A percentile compares a stretch with the other conserved stretches of the same genome.
Conservation (phyloP, 2,329 filamentous ascomycete genomes). For the Arthrobotrys sinensis region DNA sequence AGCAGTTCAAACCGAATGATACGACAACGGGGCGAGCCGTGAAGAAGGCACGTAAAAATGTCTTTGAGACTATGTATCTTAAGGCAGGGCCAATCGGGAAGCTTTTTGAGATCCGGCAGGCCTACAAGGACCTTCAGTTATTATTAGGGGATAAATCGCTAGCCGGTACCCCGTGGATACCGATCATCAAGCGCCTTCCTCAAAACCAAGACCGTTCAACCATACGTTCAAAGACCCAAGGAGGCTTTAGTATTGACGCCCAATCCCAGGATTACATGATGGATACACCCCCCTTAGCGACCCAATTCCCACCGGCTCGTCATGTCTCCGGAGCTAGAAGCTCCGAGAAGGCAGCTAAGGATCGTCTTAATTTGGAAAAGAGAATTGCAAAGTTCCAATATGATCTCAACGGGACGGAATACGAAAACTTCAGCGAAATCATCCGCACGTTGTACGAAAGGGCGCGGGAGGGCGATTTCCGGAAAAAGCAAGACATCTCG, state of each 20-base stretch:
- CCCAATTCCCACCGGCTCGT: slow-evolving; percentile 33
- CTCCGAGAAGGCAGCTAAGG: neutral
- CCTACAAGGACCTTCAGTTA: slow-evolving; percentile 20
- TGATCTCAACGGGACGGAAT: slow-evolving; percentile 10
- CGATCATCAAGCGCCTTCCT: slow-evolving; percentile 24
- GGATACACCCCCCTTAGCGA: slow-evolving; percentile 34
- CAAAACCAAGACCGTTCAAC: neutral
- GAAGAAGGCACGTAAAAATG: slow-evolving; percentile 6
- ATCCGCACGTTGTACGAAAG: slow-evolving; percentile 36
- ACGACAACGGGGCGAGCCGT: slow-evolving; percentile 8
- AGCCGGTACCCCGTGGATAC: neutral
- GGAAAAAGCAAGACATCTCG: neutral
- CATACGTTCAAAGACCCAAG: too few relatives aligned
- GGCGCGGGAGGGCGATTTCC: slow-evolving; percentile 1
- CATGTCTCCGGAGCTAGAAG: neutral
- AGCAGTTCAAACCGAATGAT: slow-evolving; percentile 15
- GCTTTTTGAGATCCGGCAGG: slow-evolving; percentile 38
- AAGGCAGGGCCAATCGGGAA: neutral
- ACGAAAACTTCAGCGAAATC: slow-evolving; percentile 32
- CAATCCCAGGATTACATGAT: slow-evolving; percentile 13
- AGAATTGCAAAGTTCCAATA: slow-evolving; percentile 19
- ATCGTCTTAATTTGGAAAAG: neutral
- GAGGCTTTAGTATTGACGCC: neutral
- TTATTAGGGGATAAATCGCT: neutral
- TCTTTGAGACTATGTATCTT: slow-evolving; percentile 36